Conservation (phyloP, 2,329 filamentous ascomycete genomes). For the Trichoderma guizhouense region DNA sequence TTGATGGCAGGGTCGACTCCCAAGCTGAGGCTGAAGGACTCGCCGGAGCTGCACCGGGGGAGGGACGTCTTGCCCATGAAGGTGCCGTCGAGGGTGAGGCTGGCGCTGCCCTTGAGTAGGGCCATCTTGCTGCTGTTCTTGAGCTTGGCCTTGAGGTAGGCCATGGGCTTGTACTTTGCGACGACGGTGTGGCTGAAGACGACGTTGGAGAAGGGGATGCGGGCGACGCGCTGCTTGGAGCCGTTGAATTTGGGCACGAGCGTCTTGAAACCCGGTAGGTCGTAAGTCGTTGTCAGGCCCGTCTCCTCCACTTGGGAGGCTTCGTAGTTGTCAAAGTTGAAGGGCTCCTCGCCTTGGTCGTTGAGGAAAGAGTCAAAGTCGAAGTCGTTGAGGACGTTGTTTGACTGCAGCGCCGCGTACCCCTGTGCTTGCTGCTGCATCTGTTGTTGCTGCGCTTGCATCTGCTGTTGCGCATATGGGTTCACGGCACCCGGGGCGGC, state of each 20-base stretch:
- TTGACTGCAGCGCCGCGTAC: not conserved
- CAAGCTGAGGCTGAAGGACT: constrained; percentile 50
- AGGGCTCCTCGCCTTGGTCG: not conserved
- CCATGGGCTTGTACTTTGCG: constrained; percentile 57
- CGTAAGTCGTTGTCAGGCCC: constrained; percentile 59
- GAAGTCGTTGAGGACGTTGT: not conserved
- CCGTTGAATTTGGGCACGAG: constrained; percentile 48
- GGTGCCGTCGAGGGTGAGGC: constrained; percentile 60
- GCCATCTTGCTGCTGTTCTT: constrained; percentile 55
- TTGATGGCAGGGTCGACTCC: constrained; percentile 58
- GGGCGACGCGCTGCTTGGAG: constrained; percentile 58
- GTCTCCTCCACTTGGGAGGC: constrained; percentile 57
- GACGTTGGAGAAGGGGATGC: constrained; percentile 49
- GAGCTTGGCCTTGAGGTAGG: constrained; percentile 57
- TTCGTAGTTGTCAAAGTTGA: constrained; percentile 20
- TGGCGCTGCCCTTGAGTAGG: constrained; percentile 52
- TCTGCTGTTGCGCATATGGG: not conserved
- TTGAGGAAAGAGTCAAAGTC: not conserved
- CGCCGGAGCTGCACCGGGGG: constrained; percentile 54
- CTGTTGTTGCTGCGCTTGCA: too few species aligned
- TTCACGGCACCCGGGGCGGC: not conserved
- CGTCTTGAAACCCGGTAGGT: constrained; percentile 56
- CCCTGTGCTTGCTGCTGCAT: not conserved
- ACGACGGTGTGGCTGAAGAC: constrained; percentile 56
- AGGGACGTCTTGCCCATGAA: constrained; percentile 58